A percentile compares a stretch with the other conserved stretches of the same genome.
Evolutionary conservation across 176 grass and related monocot genomes (phyloP).

Genomic region (Guadua angustifolia): DNA sequence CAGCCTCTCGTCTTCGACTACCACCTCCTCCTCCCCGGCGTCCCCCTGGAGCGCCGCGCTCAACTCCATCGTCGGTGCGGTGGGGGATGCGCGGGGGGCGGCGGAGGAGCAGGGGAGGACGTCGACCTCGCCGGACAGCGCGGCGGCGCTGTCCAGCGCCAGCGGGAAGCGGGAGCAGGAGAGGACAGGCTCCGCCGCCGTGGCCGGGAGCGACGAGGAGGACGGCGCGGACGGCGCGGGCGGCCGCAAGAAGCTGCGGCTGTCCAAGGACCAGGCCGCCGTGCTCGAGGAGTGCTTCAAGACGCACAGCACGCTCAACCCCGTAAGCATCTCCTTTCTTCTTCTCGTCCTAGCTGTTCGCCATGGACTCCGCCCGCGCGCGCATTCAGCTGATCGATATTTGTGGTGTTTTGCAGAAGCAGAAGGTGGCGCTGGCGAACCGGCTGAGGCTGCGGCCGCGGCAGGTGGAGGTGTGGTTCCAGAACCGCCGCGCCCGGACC

Average conservation of each 20-base stretch:
- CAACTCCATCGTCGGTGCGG: conserved; percentile 36
- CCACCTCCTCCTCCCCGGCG: conserved; percentile 34
- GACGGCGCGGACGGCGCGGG: conserved; percentile 66
- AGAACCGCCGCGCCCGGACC: conserved; percentile 80
- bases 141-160: conserved; percentile 56
- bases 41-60: conserved; percentile 47
- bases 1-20: conserved; percentile 60
- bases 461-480: conserved; percentile 99
- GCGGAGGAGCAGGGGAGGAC: conserved; percentile 33
- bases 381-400: conserved; percentile 8
- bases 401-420: conserved; percentile 50
- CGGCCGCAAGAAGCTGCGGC: conserved; percentile 79
- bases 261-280: conserved; percentile 91
- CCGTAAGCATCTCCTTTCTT: conserved; percentile 27
- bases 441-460: conserved; percentile 71
- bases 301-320: conserved; percentile 97
- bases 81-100: not conserved
- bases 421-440: conserved; percentile 75
- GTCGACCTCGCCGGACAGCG: conserved; percentile 80
- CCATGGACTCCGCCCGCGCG: not conserved
- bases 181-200: conserved; percentile 46
- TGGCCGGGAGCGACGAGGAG: conserved; percentile 65
- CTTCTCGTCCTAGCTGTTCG: not conserved
- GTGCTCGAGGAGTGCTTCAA: conserved; percentile 97
- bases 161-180: conserved; percentile 53